Percentiles rank a stretch among this genome's conserved stretches.
These are phyloP conservation scores for Cymbopogon flexuosus DNA, from an alignment of 202 grass and related monocot genomes.

Conservation along the genomic window DNA sequence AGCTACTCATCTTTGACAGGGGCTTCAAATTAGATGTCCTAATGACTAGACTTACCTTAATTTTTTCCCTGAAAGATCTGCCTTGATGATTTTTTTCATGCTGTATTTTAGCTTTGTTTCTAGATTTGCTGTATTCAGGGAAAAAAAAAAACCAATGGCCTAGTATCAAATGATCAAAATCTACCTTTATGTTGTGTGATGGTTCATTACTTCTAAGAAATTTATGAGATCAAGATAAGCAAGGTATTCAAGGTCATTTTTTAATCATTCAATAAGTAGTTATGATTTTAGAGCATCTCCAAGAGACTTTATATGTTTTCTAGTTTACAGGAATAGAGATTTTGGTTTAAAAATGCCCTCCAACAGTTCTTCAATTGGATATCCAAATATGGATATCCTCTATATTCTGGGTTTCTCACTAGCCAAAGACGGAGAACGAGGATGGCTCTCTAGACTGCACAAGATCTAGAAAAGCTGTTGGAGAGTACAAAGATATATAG, in stretches of 20 bases:
- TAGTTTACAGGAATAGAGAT: too few relatives aligned
- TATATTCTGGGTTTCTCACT: too few relatives aligned
- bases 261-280: constrained; percentile 1
- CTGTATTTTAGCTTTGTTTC: constrained; percentile 6
- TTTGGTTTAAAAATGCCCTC: too few relatives aligned
- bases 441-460: too few relatives aligned
- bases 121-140: constrained; percentile 2
- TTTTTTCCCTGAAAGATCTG: neutral
- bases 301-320: too few relatives aligned
- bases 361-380: too few relatives aligned
- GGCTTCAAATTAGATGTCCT: neutral
- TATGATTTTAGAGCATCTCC: neutral
- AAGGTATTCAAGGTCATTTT: neutral
- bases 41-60: neutral
- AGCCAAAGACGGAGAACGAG: too few relatives aligned
- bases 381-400: too few relatives aligned
- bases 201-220: neutral
- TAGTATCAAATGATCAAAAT: neutral
- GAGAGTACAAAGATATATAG: too few relatives aligned
- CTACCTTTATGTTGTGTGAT: neutral
- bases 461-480: too few relatives aligned
- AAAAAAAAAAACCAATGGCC: too few relatives aligned
- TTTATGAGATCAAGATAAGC: constrained; percentile 10
- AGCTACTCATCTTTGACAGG: neutral
- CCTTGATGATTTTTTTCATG: neutral